Conservation (phyloP, 2,329 filamentous ascomycete species). For the Aspergillus flavus region DNA sequence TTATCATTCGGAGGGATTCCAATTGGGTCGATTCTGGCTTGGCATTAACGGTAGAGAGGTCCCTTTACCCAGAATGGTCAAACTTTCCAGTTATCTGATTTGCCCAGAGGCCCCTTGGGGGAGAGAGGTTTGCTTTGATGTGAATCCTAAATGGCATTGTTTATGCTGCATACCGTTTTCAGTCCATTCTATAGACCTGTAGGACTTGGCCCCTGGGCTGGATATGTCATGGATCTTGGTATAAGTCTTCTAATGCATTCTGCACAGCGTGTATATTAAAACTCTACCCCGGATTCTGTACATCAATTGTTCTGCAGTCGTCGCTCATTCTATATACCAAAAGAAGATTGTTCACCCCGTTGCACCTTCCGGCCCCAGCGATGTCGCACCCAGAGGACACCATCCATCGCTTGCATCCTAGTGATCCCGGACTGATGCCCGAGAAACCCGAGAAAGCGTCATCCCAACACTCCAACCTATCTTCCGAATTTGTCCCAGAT, state of each 20-base stretch:
- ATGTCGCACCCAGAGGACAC: neutral
- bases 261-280: neutral
- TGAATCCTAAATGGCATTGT: neutral
- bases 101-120: neutral
- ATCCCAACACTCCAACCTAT: neutral
- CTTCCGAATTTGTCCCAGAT: neutral
- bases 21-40: conserved; percentile 1
- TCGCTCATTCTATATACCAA: neutral
- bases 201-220: neutral
- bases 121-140: neutral
- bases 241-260: neutral
- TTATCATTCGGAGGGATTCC: neutral
- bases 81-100: neutral
- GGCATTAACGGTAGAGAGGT: neutral
- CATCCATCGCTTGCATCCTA: neutral
- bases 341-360: neutral
- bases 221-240: neutral
- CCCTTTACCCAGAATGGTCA: conserved; percentile 5
- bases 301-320: no score
- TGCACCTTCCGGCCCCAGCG: neutral
- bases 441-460: neutral
- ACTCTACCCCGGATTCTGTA: neutral
- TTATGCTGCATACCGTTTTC: neutral
- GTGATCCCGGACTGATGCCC: neutral
- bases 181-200: neutral